Evolutionary conservation across 129 eudicot species (phyloP).

Genomic region (Sambucus nigra): DNA sequence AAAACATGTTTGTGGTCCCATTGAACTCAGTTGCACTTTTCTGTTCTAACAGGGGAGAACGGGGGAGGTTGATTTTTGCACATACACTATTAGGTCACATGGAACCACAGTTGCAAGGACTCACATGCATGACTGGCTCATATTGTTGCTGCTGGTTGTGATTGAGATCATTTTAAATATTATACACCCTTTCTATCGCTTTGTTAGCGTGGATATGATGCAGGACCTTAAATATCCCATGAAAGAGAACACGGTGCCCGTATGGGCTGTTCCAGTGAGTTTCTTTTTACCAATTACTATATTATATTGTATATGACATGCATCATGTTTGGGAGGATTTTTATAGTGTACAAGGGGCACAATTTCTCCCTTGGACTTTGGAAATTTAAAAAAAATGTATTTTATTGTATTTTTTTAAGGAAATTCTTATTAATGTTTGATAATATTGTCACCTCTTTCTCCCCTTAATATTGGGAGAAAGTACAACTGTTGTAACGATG

Average conservation of each 20-base stretch:
- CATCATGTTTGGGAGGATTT: too few species aligned
- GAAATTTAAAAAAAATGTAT: too few species aligned
- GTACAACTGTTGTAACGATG: too few species aligned
- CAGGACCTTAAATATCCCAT: slow-evolving; percentile 60
- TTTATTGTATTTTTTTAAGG: too few species aligned
- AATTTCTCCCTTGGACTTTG: too few species aligned
- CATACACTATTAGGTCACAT: slow-evolving; percentile 45
- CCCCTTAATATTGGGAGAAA: too few species aligned
- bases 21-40: background rate
- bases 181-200: slow-evolving; percentile 70
- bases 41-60: slow-evolving; percentile 26
- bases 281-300: background rate
- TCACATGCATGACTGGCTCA: slow-evolving; percentile 76
- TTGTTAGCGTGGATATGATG: slow-evolving; percentile 74
- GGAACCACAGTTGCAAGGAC: slow-evolving; percentile 48
- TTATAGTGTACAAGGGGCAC: too few species aligned
- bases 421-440: too few species aligned
- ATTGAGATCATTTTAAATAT: slow-evolving; percentile 45
- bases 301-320: too few species aligned
- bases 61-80: slow-evolving; percentile 41
- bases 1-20: too few species aligned
- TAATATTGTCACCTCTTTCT: too few species aligned
- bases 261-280: slow-evolving; percentile 91
- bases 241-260: slow-evolving; percentile 68
- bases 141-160: slow-evolving; percentile 43